Evolutionary conservation across 2,329 filamentous ascomycete species (phyloP), one percentile per base, ranked within the genome.

Genomic region (Diaporthe ampelina): DNA sequence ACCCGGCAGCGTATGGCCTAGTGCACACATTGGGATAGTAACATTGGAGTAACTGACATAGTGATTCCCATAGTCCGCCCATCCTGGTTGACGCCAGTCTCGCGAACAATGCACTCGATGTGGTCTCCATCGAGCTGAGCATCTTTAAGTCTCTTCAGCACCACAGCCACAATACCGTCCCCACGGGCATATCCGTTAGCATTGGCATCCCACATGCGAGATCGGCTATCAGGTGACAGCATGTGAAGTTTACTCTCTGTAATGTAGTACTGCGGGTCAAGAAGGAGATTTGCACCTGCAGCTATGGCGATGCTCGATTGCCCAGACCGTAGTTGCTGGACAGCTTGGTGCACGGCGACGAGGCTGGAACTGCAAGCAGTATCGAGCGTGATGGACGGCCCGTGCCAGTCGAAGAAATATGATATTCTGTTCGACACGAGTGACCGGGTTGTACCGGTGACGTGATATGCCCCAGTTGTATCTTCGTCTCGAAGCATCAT

Each of bases 111-210:
- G n/a, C 56, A 59, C 21, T 24, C 19, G 32, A 59, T 4, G 17
- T 59, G 19, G n/a, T 59, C 56, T 21, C 56, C 56, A 9, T 59
- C 56, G 40, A 17, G 11, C 5, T 15, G 11, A 1, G 40, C 40
- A 7, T 43, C 40, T 15, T 15, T 43, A 1, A 43, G 40, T 15
- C 40, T 15, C 19, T 90, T 90, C 1, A 90, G 75, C 0, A 89
- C 74, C 0, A 90, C 40, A 1, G 84, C 81, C 0, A 82, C 86
- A 10, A 86, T 77, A 1, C 88, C 89, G 73, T 90, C 88, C 2
- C 87, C 88, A 17, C 88, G 82, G 0, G 83, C 87, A 74, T 90
- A 90, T 0, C 88, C 89, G 72, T 88, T 82, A 0, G 86, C 88
- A 7, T 79, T 77, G 0, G 79, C 78, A 74, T 89, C 88, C 79